Evolutionary conservation across 2,329 filamentous ascomycete genomes (phyloP), one percentile per base, ranked within the genome.

Genomic region (Thielaviopsis ethacetica): DNA sequence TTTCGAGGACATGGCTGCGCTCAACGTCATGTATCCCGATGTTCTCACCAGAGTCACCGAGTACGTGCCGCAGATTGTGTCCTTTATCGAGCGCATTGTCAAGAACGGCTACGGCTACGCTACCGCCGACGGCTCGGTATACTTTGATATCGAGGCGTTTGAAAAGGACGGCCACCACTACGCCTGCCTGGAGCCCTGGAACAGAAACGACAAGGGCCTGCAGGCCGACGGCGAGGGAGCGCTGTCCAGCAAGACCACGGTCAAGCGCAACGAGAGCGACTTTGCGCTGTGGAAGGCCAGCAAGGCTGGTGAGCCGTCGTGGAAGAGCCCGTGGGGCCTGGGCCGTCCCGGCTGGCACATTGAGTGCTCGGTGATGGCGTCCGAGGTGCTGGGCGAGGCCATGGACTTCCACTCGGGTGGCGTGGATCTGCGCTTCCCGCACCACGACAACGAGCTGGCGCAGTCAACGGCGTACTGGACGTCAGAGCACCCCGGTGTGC

Each of bases 261-360:
- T 74, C 64, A 97, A 97, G 75, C 82, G 84, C 58, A 84, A 82
- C 24, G 76, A 84, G 1, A 84, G 86, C 6, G 91, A 97, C 67
- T 97, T 97, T 71, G 91, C 90, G 0, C 75, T 97, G 1, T 96
- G 90, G 91, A 97, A 97, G 70, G 83, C 85, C 58, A 91, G 86
- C 1, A 96, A 95, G 72, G 82, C 88, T 15, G 91, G 91, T 51
- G 91, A 97, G 75, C 91, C 91, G 0, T 86, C 82, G 64, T 97
- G 91, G 91, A 77, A 83, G 5, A 93, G 86, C 65, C 83, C 83
- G 3, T 97, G 91, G 91, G 90, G 91, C 4, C 77, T 83, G 59
- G 91, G 91, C 4, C 78, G 91, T 52, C 91, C 91, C 0, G 91
- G 91, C 19, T 97, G 91, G 91, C 91, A 96, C 68, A 96, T 96